Conservation (phyloP, 169 alveolate species). For the Cyclospora cayetanensis region DNA sequence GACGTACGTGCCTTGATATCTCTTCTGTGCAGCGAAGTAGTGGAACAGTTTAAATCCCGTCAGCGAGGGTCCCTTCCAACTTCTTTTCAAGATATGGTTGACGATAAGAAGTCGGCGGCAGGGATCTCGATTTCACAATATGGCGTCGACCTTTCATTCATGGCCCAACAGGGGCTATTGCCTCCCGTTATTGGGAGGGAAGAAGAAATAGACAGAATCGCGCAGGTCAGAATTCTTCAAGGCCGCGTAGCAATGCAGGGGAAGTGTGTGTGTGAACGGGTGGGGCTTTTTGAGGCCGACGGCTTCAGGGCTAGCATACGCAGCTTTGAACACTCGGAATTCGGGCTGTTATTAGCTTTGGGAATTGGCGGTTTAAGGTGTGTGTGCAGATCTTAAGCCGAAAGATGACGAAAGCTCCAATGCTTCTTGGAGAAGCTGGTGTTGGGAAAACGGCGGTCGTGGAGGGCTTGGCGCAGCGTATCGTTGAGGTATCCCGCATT, state of each 20-base stretch:
- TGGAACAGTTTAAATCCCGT: not conserved
- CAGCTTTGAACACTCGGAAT: no score
- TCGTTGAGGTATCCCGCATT: slow-evolving; percentile 83
- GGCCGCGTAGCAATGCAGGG: no score
- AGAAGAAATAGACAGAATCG: slow-evolving; percentile 85
- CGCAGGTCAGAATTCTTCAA: slow-evolving; percentile 80
- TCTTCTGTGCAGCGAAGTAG: not conserved
- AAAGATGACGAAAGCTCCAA: slow-evolving; percentile 87
- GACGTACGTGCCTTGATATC: no score
- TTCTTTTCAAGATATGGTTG: not conserved
- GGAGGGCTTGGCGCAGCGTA: slow-evolving; percentile 89
- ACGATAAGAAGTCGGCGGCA: not conserved
- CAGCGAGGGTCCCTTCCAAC: slow-evolving; percentile 69
- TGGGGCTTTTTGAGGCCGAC: no score
- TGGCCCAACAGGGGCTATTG: not conserved
- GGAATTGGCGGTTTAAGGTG: no score
- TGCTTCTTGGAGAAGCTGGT: slow-evolving; percentile 90
- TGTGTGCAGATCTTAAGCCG: slow-evolving; percentile 65
- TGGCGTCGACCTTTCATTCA: not conserved
- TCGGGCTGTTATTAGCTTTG: no score
- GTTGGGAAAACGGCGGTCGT: slow-evolving; percentile 93
- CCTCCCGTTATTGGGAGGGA: slow-evolving; percentile 88
- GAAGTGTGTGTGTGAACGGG: no score
- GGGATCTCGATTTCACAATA: not conserved
- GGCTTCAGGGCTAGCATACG: no score